Evolutionary conservation across 805 yeast species (phyloP).

Genomic region (Starmerella vitae): DNA sequence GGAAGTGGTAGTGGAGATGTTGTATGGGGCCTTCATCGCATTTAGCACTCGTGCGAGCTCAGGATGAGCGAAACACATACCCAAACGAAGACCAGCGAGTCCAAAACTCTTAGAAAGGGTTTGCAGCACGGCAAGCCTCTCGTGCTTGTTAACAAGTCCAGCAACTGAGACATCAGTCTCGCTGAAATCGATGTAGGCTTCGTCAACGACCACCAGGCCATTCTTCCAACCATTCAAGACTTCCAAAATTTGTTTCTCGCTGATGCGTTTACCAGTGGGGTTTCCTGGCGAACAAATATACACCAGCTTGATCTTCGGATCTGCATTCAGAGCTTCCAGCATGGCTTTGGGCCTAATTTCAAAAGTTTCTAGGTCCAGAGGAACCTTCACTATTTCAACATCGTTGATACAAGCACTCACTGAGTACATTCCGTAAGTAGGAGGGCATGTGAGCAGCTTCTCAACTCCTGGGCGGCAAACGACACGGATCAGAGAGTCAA

Average conservation of each 20-base stretch:
- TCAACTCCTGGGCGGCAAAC: slow-evolving; percentile 72
- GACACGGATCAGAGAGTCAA: slow-evolving; percentile 77
- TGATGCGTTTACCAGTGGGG: slow-evolving; percentile 68
- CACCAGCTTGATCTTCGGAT: slow-evolving; percentile 53
- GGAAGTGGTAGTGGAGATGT: slow-evolving; percentile 71
- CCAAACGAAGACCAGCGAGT: slow-evolving; percentile 84
- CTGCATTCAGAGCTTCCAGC: slow-evolving; percentile 38
- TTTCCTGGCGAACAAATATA: slow-evolving; percentile 94
- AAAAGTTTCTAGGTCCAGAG: slow-evolving; percentile 43
- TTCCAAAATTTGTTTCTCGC: slow-evolving; percentile 35
- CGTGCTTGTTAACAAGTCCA: slow-evolving; percentile 66
- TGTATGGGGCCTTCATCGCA: slow-evolving; percentile 92
- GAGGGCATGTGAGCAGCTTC: slow-evolving; percentile 76
- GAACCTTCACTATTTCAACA: slow-evolving; percentile 60
- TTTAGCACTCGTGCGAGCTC: slow-evolving; percentile 58
- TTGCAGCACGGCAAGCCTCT: slow-evolving; percentile 76
- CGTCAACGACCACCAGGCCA: slow-evolving; percentile 66
- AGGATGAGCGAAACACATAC: slow-evolving; percentile 55
- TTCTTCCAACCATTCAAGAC: slow-evolving; percentile 53
- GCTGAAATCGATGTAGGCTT: slow-evolving; percentile 86
- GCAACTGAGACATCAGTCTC: slow-evolving; percentile 48
- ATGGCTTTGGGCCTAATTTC: slow-evolving; percentile 48
- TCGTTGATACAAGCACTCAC: slow-evolving; percentile 87
- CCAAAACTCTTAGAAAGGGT: slow-evolving; percentile 93
- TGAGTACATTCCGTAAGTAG: slow-evolving; percentile 94